Conservation (phyloP, 2,329 filamentous ascomycete species). For the Blumeriella jaapii region DNA sequence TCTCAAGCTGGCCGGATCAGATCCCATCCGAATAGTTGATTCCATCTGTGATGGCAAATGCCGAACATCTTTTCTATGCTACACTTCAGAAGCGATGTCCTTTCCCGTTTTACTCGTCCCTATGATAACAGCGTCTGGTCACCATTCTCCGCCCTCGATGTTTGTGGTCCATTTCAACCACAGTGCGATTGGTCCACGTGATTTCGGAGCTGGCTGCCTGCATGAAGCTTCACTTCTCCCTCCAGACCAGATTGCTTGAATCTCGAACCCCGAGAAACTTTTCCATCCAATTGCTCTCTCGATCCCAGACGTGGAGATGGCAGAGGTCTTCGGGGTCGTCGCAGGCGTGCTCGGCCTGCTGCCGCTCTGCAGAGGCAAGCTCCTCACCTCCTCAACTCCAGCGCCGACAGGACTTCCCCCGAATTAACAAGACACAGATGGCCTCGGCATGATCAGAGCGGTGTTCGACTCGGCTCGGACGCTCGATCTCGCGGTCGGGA, state of each 20-base stretch:
- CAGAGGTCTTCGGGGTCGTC: constrained; percentile 19
- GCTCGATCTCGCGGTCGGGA: constrained; percentile 16
- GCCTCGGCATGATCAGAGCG: constrained; percentile 19
- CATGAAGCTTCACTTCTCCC: too few relatives aligned
- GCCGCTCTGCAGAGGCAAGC: constrained; percentile 20
- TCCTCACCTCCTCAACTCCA: background rate
- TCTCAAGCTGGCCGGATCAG: too few relatives aligned
- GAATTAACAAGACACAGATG: constrained; percentile 12
- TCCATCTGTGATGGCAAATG: too few relatives aligned
- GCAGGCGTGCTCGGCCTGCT: constrained; percentile 17
- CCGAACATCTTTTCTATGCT: too few relatives aligned
- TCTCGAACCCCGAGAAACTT: too few relatives aligned
- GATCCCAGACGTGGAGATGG: constrained; percentile 10
- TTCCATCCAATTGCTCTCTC: too few relatives aligned
- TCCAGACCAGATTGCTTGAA: too few relatives aligned
- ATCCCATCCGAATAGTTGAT: too few relatives aligned
- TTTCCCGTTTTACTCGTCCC: too few relatives aligned
- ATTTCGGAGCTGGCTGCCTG: constrained; percentile 7
- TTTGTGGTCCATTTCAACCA: background rate
- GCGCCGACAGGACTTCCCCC: background rate
- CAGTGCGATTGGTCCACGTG: constrained; percentile 10
- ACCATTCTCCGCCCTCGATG: background rate
- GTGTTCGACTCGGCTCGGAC: constrained; percentile 15
- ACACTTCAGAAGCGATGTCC: too few relatives aligned
- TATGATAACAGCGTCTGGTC: too few relatives aligned